Conservation (phyloP, 2,329 filamentous ascomycete species). For the Ambrosiella xylebori region DNA sequence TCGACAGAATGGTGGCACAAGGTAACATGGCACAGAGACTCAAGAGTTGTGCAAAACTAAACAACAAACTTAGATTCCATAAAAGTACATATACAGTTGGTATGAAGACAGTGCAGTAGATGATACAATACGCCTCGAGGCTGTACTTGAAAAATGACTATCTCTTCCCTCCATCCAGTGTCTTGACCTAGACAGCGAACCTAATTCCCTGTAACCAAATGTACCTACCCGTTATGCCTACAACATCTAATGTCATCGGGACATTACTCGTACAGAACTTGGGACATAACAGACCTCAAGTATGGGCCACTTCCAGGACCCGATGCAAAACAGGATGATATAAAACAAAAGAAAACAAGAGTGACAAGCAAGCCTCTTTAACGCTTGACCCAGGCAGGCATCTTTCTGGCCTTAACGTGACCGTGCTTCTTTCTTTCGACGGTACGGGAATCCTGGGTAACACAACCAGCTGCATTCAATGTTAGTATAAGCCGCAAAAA, state of each 20-base stretch:
- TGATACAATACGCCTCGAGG: not conserved
- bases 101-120: not conserved
- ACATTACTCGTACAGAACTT: conserved; percentile 7
- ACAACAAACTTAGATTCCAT: not conserved
- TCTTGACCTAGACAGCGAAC: not conserved
- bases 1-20: no score
- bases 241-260: not conserved
- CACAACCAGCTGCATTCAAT: conserved; percentile 55
- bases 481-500: conserved; percentile 24
- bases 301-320: not conserved
- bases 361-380: conserved; percentile 19
- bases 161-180: not conserved
- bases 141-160: not conserved
- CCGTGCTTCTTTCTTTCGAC: conserved; percentile 98
- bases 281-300: not conserved
- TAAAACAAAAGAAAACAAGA: not conserved
- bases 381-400: conserved; percentile 92
- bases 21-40: no score
- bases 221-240: not conserved
- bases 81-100: conserved; percentile 3
- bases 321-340: not conserved
- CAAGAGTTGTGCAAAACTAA: no score
- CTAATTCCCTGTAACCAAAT: not conserved
- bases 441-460: conserved; percentile 76
- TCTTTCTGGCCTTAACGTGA: conserved; percentile 92